Evolutionary conservation across 305 asterid genomes (phyloP).

Genomic region (Solanum hybrid): DNA sequence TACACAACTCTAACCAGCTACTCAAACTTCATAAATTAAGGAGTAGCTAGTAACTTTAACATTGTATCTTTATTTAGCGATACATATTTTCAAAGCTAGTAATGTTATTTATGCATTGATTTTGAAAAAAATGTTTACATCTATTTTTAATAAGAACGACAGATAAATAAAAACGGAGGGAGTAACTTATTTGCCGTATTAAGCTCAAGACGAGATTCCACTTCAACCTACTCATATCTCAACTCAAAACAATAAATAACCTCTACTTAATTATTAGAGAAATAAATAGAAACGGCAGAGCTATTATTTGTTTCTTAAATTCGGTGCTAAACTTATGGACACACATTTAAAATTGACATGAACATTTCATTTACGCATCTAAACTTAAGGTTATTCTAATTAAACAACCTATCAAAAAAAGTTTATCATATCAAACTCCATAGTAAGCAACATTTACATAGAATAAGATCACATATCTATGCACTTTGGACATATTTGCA

Average conservation of each 20-base stretch:
- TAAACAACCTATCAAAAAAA: neutral
- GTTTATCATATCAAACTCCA: neutral
- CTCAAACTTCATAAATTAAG: neutral
- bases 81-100: neutral
- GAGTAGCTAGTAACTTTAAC: neutral
- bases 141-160: no score
- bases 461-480: neutral
- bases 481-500: neutral
- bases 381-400: neutral
- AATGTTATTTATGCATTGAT: no score
- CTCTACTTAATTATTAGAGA: neutral
- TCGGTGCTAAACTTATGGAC: neutral
- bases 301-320: neutral
- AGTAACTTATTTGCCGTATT: neutral
- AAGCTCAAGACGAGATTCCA: neutral
- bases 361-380: neutral
- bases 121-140: no score
- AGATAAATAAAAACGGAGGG: accelerated
- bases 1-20: neutral
- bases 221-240: neutral
- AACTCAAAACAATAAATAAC: neutral
- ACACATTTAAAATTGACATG: neutral
- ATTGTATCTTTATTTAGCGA: no score
- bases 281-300: neutral
- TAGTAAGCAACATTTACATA: neutral